phyloP scores from a whole-genome alignment of 2,329 filamentous ascomycete species.

The Diaporthe longicolla region DNA sequence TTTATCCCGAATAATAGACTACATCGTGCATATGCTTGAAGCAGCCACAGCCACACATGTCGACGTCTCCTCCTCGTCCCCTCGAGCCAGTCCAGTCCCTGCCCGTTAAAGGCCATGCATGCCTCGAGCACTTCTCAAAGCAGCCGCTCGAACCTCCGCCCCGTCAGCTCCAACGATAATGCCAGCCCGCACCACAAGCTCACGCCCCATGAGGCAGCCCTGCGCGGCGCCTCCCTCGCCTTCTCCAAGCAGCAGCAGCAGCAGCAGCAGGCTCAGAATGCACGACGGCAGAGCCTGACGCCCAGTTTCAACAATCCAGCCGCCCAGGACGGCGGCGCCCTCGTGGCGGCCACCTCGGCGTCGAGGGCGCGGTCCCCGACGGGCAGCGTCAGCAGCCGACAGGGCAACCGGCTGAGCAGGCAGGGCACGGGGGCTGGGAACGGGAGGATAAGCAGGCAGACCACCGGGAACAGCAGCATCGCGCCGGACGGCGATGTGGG shows the following conservation, averaged over 20 bases:
- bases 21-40: conserved; percentile 12
- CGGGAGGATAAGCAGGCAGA: conserved; percentile 53
- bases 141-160: conserved; percentile 20
- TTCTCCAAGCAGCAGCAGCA: conserved; percentile 59
- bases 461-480: conserved; percentile 54
- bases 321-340: conserved; percentile 54
- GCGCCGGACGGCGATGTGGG: conserved; percentile 34
- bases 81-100: background rate
- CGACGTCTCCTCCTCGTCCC: background rate
- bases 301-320: conserved; percentile 42
- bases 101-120: conserved; percentile 38
- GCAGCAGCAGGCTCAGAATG: conserved; percentile 25
- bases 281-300: conserved; percentile 28
- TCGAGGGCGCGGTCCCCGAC: conserved; percentile 49
- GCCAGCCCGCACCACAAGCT: conserved; percentile 33
- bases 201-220: conserved; percentile 54
- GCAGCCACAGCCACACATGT: conserved; percentile 19
- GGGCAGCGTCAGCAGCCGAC: conserved; percentile 37
- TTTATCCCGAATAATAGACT: background rate
- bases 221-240: conserved; percentile 69
- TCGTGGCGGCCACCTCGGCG: conserved; percentile 61
- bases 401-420: conserved; percentile 13
- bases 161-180: conserved; percentile 20
- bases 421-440: conserved; percentile 30
- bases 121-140: conserved; percentile 23